A percentile compares a stretch with the other conserved stretches of the same genome.
These are phyloP conservation scores for Micractinium conductrix DNA, from an alignment of 139 green algal species.

Conservation along the genomic window DNA sequence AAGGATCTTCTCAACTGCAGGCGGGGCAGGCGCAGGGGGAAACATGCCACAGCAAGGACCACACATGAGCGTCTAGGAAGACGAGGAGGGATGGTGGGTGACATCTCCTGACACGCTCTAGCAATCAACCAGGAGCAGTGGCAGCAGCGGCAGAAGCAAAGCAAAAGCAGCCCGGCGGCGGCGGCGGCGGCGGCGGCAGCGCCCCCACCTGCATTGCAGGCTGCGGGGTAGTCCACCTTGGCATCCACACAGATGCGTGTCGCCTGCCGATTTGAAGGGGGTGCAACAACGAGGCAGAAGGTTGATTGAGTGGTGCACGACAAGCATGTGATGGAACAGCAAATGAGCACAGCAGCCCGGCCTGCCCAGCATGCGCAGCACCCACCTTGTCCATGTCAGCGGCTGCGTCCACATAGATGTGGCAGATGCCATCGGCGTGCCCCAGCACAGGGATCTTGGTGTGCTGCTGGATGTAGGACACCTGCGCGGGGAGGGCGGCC, in stretches of 20 bases:
- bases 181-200: background rate
- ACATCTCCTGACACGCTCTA: no score
- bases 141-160: background rate
- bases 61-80: no score
- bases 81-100: background rate
- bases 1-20: slow-evolving; percentile 89
- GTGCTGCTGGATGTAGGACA: slow-evolving; percentile 85
- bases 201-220: slow-evolving; percentile 91
- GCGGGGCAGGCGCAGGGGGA: background rate
- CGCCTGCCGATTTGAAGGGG: no score
- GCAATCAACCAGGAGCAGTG: background rate
- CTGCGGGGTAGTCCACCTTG: slow-evolving; percentile 98
- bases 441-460: slow-evolving; percentile 98
- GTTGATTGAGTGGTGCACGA: no score
- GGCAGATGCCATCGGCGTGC: slow-evolving; percentile 98
- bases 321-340: no score
- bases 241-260: slow-evolving; percentile 80
- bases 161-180: background rate
- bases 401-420: slow-evolving; percentile 93
- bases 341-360: no score
- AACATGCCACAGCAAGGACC: no score
- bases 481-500: background rate
- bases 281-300: no score
- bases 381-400: slow-evolving; percentile 69
- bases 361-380: no score